A percentile compares a stretch with the other conserved stretches of the same genome.
phyloP scores from a whole-genome alignment of 2,329 filamentous ascomycete species.

The Cadophora malorum region DNA sequence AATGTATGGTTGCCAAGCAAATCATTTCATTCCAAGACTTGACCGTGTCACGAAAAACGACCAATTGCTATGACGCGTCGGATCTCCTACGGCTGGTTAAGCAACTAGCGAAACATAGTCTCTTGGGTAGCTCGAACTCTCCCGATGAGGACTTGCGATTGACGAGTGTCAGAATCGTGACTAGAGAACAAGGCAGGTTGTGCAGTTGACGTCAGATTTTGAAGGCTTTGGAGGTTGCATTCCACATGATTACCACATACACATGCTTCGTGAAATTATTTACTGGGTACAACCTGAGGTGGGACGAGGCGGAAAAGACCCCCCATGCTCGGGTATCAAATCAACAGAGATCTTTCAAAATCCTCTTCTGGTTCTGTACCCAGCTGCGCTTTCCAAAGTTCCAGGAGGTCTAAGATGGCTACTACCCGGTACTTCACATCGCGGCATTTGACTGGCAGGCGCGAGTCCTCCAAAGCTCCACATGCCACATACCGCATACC shows the following conservation, averaged over 20 bases:
- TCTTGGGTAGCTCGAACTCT: conserved; percentile 10
- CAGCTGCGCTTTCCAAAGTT: not conserved
- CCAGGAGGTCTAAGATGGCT: not conserved
- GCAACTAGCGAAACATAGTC: conserved; percentile 17
- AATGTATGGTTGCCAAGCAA: conserved; percentile 4
- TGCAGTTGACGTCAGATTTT: conserved; percentile 21
- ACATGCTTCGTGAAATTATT: not conserved
- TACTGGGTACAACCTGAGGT: no score
- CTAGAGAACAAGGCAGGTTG: conserved; percentile 12
- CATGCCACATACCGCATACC: conserved; percentile 9
- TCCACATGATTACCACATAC: conserved; percentile 1
- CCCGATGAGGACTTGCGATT: not conserved
- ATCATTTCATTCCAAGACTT: not conserved
- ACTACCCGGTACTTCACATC: not conserved
- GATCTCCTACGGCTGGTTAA: conserved; percentile 20
- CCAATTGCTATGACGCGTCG: conserved; percentile 20
- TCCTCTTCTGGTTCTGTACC: not conserved
- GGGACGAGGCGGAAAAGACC: not conserved
- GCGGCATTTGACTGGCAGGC: not conserved
- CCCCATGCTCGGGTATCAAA: not conserved
- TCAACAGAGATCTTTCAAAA: no score
- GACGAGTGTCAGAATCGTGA: conserved; percentile 20
- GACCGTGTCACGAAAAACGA: conserved; percentile 1
- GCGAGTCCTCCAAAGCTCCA: not conserved
- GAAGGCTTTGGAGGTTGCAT: not conserved